Conservation (phyloP, 495 filamentous ascomycete genomes). For the Aspergillus panamensis region DNA sequence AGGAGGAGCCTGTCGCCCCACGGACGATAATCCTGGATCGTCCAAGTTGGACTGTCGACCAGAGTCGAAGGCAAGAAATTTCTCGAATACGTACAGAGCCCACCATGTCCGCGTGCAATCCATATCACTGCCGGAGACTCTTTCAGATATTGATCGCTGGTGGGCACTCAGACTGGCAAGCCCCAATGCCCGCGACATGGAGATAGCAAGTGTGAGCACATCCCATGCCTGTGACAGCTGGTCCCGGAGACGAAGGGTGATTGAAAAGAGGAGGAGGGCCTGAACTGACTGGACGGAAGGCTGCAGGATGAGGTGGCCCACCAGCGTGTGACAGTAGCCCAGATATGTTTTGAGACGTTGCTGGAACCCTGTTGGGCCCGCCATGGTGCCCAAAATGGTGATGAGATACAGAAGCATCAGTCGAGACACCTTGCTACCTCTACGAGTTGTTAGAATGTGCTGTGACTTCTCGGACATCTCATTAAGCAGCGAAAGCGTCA, state of each 20-base stretch:
- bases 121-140: background rate
- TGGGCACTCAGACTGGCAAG: too few species aligned
- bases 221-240: background rate
- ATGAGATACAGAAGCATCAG: too few species aligned
- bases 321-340: background rate
- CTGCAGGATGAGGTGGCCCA: background rate
- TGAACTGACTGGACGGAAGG: background rate
- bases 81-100: background rate
- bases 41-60: background rate
- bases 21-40: background rate
- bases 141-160: too few species aligned
- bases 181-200: background rate
- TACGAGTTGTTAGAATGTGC: too few species aligned
- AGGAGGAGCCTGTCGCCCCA: background rate
- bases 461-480: too few species aligned
- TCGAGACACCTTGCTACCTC: too few species aligned
- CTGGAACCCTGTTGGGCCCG: too few species aligned
- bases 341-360: too few species aligned
- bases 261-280: background rate
- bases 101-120: background rate
- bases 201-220: background rate
- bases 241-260: background rate
- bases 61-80: background rate
- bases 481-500: too few species aligned
- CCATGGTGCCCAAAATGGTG: too few species aligned